A percentile compares a stretch with the other conserved stretches of the same genome.
These are phyloP conservation scores for Pyracantha coccinea DNA, from an alignment of 331 rosid genomes.

Conservation along the genomic window DNA sequence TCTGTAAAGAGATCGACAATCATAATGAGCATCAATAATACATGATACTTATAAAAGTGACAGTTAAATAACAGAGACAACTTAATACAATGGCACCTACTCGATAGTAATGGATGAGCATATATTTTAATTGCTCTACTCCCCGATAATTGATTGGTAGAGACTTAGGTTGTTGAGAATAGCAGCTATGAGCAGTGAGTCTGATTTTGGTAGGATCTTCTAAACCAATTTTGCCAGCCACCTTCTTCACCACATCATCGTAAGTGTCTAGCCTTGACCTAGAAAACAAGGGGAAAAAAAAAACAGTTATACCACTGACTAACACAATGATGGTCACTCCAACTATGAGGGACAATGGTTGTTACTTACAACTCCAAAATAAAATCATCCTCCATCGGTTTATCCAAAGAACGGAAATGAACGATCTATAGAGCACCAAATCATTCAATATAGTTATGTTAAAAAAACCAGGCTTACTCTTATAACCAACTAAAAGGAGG, in stretches of 20 bases:
- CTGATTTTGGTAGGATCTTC: constrained; percentile 79
- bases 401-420: constrained; percentile 73
- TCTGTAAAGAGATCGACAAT: constrained; percentile 31
- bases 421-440: constrained; percentile 46
- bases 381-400: constrained; percentile 83
- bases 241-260: constrained; percentile 65
- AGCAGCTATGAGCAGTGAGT: constrained; percentile 80
- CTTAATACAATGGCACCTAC: constrained; percentile 22
- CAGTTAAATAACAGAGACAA: not conserved
- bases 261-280: constrained; percentile 62
- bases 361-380: constrained; percentile 67
- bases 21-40: constrained; percentile 1
- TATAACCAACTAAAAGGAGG: not conserved
- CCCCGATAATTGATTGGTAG: constrained; percentile 74
- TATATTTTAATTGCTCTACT: constrained; percentile 60
- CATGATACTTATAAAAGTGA: not conserved
- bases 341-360: not conserved
- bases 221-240: constrained; percentile 57
- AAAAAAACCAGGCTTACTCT: not conserved
- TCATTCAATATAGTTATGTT: not conserved
- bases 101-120: constrained; percentile 80
- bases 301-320: not conserved
- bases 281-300: not conserved
- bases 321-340: not conserved
- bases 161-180: constrained; percentile 89